Evolutionary conservation across 345 rosid genomes (phyloP).

Genomic region (Murraya paniculata): DNA sequence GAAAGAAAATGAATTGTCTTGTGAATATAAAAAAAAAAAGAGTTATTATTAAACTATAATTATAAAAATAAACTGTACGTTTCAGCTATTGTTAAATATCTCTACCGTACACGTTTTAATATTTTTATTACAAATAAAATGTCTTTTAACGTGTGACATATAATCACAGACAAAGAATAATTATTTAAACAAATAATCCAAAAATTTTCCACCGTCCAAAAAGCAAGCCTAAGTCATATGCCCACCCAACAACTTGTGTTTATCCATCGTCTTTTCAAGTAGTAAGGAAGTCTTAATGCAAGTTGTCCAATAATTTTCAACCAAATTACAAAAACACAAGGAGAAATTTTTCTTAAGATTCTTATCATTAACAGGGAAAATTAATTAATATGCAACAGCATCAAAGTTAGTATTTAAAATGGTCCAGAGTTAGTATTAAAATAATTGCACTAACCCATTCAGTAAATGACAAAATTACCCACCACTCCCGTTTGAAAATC

Average conservation of each 20-base stretch:
- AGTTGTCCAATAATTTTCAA: constrained; percentile 6
- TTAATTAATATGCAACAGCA: background rate
- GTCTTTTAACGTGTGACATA: too few species aligned
- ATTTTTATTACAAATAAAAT: too few species aligned
- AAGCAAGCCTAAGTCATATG: background rate
- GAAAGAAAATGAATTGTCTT: too few species aligned
- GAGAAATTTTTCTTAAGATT: background rate
- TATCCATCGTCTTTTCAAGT: background rate
- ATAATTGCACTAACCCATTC: background rate
- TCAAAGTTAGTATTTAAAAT: background rate
- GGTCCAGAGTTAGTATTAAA: background rate
- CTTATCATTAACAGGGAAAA: background rate
- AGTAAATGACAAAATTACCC: constrained; percentile 11
- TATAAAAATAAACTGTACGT: too few species aligned
- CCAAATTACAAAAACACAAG: background rate
- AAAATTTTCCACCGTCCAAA: background rate
- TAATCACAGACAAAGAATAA: too few species aligned
- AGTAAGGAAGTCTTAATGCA: background rate
- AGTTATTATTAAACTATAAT: too few species aligned
- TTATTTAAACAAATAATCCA: too few species aligned
- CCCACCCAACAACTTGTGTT: background rate
- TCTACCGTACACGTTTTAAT: too few species aligned
- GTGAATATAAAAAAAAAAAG: too few species aligned
- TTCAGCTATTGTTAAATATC: too few species aligned
- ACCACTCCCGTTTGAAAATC: background rate